phyloP scores from a whole-genome alignment of 2,329 filamentous ascomycete genomes.

The Ceratocystis colombiana region DNA sequence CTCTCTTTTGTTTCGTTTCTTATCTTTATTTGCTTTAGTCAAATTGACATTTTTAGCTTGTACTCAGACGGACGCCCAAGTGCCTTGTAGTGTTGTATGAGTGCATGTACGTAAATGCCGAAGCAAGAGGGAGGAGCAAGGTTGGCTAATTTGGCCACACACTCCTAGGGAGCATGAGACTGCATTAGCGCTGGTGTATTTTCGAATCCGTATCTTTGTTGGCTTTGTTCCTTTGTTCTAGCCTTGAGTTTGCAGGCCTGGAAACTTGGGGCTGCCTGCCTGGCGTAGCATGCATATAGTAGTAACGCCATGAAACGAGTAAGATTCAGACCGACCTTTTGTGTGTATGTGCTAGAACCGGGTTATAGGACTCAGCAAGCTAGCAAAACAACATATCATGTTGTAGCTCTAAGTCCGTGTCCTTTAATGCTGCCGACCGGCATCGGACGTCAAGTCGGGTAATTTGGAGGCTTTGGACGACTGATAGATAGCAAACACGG shows the following conservation, averaged over 20 bases:
- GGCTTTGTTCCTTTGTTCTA: neutral
- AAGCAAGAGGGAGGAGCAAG: neutral
- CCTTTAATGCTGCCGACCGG: neutral
- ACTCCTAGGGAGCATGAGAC: neutral
- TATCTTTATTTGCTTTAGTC: neutral
- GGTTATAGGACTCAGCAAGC: neutral
- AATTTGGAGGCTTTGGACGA: neutral
- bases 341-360: neutral
- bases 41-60: neutral
- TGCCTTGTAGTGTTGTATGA: neutral
- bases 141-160: neutral
- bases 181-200: slow-evolving; percentile 1
- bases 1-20: neutral
- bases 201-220: neutral
- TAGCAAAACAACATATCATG: neutral
- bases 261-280: neutral
- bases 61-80: neutral
- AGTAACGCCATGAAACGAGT: slow-evolving; percentile 4
- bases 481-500: neutral
- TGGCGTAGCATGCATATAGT: neutral
- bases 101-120: neutral
- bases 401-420: neutral
- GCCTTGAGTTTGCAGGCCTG: neutral
- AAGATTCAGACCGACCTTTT: slow-evolving; percentile 12
- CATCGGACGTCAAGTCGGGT: neutral